Evolutionary conservation across 768 basidiomycete genomes (phyloP), one percentile per base, ranked within the genome.

Genomic region (Suillus bovinus): DNA sequence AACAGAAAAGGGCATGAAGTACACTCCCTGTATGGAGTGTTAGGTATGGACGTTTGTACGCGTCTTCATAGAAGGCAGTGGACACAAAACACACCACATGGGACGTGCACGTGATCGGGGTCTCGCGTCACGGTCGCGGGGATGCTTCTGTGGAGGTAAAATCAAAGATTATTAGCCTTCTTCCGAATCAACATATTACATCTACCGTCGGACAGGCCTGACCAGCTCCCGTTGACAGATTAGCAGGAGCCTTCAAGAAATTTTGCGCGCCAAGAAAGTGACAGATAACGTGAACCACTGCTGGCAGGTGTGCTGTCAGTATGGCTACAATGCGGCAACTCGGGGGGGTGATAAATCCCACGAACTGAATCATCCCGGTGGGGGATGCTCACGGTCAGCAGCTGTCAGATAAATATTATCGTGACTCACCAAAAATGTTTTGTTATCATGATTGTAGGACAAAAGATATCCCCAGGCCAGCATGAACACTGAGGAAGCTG

Each of bases 131-230:
- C n/a, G n/a, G n/a, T n/a, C 22, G 36, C 38, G 44, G 38, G 41
- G 58, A 36, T 59, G 34, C 11, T 42, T 54, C 58, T 63, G 17
- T 14, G 47, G 55, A 62, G 57, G 63, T 63, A 62, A n/a, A 64
- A 64, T 49, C 20, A 50, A 20, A 47, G 33, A 16, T 49, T 2
- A 46, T 29, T 20, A 54, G 42, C 52, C 31, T 46, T 41, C 16
- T 46, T 33, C 44, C 17, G 27, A 47, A 42, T 41, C 52, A 17
- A 33, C 39, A 47, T 20, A 20, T 39, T 27, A 29, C 17, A 56
- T 39, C 20, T 17, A 56, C 34, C 22, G 24, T 39, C 24, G 27
- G 24, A 55, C 10, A 5, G 36, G 9, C 55, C 22, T 39, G 24
- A 17, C 17, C 17, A 13, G 24, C 17, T 29, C 17, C 24, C 13